Conservation (phyloP, 2,329 filamentous ascomycete species). For the Sphaerulina musiva region DNA sequence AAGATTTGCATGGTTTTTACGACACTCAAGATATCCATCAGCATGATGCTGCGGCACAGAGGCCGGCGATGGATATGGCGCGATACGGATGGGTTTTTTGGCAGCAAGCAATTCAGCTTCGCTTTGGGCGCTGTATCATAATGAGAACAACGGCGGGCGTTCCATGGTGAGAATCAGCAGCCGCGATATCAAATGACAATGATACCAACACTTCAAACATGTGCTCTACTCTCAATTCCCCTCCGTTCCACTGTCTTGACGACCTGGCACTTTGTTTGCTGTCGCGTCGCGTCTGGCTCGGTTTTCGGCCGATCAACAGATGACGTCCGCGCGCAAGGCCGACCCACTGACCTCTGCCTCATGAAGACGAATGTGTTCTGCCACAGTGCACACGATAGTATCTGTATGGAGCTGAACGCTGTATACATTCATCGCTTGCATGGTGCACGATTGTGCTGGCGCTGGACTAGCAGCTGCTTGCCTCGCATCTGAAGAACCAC, state of each 20-base stretch:
- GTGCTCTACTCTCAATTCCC: slow-evolving; percentile 6
- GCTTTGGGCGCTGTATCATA: slow-evolving; percentile 32
- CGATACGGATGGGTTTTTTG: slow-evolving; percentile 25
- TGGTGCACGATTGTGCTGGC: no score
- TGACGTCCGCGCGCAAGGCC: slow-evolving; percentile 5
- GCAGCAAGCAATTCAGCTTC: slow-evolving; percentile 25
- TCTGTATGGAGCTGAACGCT: background rate
- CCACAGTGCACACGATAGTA: background rate
- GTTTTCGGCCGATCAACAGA: background rate
- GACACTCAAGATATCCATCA: slow-evolving; percentile 33
- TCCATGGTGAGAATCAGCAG: slow-evolving; percentile 24
- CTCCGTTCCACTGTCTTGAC: slow-evolving; percentile 1
- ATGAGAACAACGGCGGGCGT: slow-evolving; percentile 25
- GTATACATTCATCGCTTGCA: background rate
- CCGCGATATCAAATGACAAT: slow-evolving; percentile 23
- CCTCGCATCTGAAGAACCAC: no score
- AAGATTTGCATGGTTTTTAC: slow-evolving; percentile 32
- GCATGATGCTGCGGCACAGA: slow-evolving; percentile 29
- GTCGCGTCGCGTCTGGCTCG: slow-evolving; percentile 1
- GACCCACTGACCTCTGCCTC: background rate
- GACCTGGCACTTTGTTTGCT: slow-evolving; percentile 16
- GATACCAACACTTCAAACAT: slow-evolving; percentile 20
- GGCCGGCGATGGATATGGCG: slow-evolving; percentile 32
- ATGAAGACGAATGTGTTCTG: background rate
- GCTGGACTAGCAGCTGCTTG: no score